Percentiles rank a stretch among this genome's conserved stretches.
Evolutionary conservation across 1,284 basidiomycete genomes (phyloP).

Genomic region (Ceratobasidium sp.): DNA sequence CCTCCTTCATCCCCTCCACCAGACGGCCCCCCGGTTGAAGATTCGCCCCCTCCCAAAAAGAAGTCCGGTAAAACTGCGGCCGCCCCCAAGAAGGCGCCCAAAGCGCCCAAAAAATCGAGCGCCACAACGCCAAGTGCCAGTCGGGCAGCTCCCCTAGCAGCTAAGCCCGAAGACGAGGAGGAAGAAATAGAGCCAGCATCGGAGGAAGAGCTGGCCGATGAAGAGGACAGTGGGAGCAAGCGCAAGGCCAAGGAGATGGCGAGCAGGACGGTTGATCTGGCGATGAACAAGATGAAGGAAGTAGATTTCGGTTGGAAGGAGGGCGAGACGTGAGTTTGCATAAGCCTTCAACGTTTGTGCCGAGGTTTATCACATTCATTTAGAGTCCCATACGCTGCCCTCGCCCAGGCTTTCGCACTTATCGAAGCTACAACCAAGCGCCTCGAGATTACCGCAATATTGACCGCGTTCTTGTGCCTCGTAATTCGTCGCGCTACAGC

Average conservation of each 20-base stretch:
- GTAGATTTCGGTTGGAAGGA: conserved; percentile 90
- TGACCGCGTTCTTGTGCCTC: conserved; percentile 88
- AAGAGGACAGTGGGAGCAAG: conserved; percentile 48
- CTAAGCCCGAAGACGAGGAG: conserved; percentile 50
- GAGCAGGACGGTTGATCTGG: conserved; percentile 55
- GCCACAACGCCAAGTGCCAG: conserved; percentile 56
- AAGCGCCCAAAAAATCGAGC: conserved; percentile 51
- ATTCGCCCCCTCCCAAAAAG: conserved; percentile 22
- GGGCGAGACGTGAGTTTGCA: conserved; percentile 77
- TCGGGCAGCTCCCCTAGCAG: conserved; percentile 53
- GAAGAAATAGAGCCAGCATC: conserved; percentile 60
- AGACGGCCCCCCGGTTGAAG: conserved; percentile 19
- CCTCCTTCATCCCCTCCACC: conserved; percentile 46
- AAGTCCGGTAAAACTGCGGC: conserved; percentile 36
- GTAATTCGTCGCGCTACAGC: conserved; percentile 86
- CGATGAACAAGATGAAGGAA: conserved; percentile 69
- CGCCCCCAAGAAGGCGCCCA: conserved; percentile 31
- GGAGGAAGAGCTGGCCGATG: conserved; percentile 53
- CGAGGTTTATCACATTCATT: conserved; percentile 40
- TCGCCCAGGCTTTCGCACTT: conserved; percentile 87
- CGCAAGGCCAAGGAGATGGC: conserved; percentile 52
- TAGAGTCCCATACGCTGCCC: conserved; percentile 93
- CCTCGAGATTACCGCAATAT: conserved; percentile 88
- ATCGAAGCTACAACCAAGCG: conserved; percentile 98
- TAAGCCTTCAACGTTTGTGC: neutral